Evolutionary conservation across 2,329 filamentous ascomycete genomes (phyloP).

Genomic region (Cordyceps tenuipes): DNA sequence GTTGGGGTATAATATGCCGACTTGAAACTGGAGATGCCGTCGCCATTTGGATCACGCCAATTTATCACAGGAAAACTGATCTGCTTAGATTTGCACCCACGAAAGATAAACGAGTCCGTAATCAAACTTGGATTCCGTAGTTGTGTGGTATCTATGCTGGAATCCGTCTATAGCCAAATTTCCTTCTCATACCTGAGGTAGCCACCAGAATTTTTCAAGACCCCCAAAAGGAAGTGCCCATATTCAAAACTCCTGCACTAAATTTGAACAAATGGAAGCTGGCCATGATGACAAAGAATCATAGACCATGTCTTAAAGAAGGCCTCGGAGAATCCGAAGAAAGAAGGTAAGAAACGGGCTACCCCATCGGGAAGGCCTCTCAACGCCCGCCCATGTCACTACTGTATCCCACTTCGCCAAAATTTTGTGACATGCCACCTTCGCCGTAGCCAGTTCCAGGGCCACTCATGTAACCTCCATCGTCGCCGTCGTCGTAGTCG

Average conservation of each 20-base stretch:
- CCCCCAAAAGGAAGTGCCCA: too few species aligned
- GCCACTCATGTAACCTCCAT: slow-evolving; percentile 58
- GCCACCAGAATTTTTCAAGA: neutral
- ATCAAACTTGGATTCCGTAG: neutral
- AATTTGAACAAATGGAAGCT: neutral
- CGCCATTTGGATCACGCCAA: neutral
- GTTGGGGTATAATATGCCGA: neutral
- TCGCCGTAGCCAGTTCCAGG: slow-evolving; percentile 52
- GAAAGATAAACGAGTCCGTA: neutral
- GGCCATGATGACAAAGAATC: neutral
- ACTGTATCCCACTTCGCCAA: slow-evolving; percentile 43
- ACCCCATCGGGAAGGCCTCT: neutral
- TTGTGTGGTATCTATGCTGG: neutral
- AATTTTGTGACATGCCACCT: slow-evolving; percentile 47
- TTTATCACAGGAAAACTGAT: neutral
- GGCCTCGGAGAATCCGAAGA: neutral
- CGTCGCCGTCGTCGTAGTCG: slow-evolving; percentile 67
- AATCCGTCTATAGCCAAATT: neutral
- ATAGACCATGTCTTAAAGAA: neutral
- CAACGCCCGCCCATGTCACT: slow-evolving; percentile 41
- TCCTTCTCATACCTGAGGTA: neutral
- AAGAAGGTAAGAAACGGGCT: neutral
- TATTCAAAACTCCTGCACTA: neutral
- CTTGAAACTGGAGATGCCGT: neutral
- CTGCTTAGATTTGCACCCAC: neutral